Base-by-base conservation (phyloP, 371 early-diverging fungal genomes). In the Mucor racemosus region DNA sequence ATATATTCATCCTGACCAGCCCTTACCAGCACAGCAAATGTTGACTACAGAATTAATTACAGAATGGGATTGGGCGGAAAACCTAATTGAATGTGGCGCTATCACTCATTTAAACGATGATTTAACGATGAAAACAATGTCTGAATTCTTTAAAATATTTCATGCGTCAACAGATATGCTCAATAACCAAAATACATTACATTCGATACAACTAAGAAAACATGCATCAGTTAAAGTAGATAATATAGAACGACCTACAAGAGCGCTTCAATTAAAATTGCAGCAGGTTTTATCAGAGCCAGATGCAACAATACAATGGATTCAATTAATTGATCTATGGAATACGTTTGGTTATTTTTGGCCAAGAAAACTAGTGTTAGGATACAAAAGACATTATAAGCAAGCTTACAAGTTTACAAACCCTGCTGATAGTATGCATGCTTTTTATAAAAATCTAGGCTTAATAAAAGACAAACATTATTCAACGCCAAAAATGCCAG, bases 311-410 rank as follows among this genome's bases (percentile, higher is more conserved):
- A 31, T 39, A 8, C 60, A 65, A 58, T 78, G 81, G 81, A 38
- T 67, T 11, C 57, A 58, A 7, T 31, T 81, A 7, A 55, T 74
- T 14, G 44, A 66, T 36, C 58, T 82, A 3, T 82, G 78, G 78
- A 36, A 70, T 26, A 69, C 62, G 14, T 82, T 69, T 75, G 82
- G 82, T 11, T 82, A 73, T 55, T 65, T 82, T n/a, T 82, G 82
- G 80, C 82, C 82, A 10, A 68, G 76, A 41, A 76, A 75, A 33
- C 67, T 82, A 8, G 62, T 73, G 4, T 44, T 82, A 10, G 72
- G 72, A 4, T 72, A 64, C 34, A 64, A 54, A 54, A 54, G 14
- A 7, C 54, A 67, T 40, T 4, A 54, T 1, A 58, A 46, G 10
- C 50, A 46, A 38, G 48, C 65, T 1, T 72, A 67, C 36, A 60